These are phyloP conservation scores for Alternaria sp. DNA, from an alignment of 2,329 filamentous ascomycete genomes.

Conservation along the genomic window DNA sequence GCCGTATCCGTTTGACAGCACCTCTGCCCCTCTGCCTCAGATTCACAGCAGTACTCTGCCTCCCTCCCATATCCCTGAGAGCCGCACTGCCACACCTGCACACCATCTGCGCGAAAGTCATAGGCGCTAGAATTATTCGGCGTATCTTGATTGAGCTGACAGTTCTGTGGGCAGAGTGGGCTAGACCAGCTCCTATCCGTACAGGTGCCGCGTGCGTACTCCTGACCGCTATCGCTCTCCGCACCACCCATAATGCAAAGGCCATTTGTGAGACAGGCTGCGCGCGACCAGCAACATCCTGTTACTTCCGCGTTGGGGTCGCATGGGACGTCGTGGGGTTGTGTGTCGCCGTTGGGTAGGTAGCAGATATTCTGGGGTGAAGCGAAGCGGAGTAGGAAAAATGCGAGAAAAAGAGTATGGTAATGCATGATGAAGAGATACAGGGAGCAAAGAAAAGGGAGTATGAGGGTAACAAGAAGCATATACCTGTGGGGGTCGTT, in stretches of 20 bases:
- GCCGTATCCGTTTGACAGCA: neutral
- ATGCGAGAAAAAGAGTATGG: neutral
- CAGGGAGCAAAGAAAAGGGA: rapidly evolving
- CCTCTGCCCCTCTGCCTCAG: neutral
- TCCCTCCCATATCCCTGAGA: neutral
- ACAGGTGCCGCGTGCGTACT: neutral
- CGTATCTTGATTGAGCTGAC: neutral
- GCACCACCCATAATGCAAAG: neutral
- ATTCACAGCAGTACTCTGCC: neutral
- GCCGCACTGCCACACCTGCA: neutral
- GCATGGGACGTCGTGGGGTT: neutral
- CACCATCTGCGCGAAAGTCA: neutral
- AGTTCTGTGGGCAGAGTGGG: neutral
- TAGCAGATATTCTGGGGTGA: neutral
- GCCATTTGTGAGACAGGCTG: neutral
- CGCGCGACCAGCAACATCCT: neutral
- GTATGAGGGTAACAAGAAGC: neutral
- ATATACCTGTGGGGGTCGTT: neutral
- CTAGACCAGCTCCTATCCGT: neutral
- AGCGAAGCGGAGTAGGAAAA: neutral
- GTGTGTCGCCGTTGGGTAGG: neutral
- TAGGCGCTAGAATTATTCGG: neutral
- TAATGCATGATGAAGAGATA: neutral
- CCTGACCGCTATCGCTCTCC: neutral
- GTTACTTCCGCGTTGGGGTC: neutral